These are phyloP conservation scores for Leishmania amazonensis DNA, from an alignment of 208 protist species.

Conservation along the genomic window DNA sequence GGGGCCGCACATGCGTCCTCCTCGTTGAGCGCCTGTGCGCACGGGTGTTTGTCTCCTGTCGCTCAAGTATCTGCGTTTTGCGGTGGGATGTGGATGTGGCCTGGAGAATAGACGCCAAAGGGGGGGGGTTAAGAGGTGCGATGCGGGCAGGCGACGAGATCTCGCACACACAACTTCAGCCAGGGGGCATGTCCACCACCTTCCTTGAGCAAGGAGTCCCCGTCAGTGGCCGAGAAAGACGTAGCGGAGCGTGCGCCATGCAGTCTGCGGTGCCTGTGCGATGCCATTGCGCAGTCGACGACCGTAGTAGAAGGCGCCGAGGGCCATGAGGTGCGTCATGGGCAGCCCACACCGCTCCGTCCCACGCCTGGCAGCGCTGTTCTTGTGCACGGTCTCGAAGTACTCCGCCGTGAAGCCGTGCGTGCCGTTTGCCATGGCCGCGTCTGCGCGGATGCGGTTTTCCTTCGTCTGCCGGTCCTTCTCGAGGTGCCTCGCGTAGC, in stretches of 20 bases:
- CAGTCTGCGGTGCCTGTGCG: slow-evolving; percentile 21
- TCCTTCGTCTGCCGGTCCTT: slow-evolving; percentile 27
- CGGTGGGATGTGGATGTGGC: neutral
- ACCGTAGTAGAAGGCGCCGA: slow-evolving; percentile 37
- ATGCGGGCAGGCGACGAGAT: neutral
- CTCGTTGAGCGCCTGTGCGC: neutral
- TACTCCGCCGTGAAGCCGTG: slow-evolving; percentile 77
- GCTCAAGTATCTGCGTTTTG: neutral
- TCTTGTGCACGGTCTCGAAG: slow-evolving; percentile 46
- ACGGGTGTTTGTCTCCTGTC: neutral
- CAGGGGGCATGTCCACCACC: neutral
- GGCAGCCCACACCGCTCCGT: neutral
- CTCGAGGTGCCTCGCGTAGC: slow-evolving; percentile 40
- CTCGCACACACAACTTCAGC: neutral
- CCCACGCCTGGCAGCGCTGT: slow-evolving; percentile 15
- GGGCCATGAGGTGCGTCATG: slow-evolving; percentile 9
- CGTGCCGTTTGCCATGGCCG: slow-evolving; percentile 46
- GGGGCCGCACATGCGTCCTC: neutral
- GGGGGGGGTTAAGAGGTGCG: neutral
- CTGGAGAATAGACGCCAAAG: neutral
- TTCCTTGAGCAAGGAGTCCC: neutral
- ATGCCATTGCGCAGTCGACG: slow-evolving; percentile 8
- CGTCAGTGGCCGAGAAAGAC: slow-evolving; percentile 37
- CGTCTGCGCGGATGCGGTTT: slow-evolving; percentile 34
- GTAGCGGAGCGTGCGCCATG: slow-evolving; percentile 42